phyloP scores from a whole-genome alignment of 2,329 filamentous ascomycete species.

The Pleurostoma richardsiae region DNA sequence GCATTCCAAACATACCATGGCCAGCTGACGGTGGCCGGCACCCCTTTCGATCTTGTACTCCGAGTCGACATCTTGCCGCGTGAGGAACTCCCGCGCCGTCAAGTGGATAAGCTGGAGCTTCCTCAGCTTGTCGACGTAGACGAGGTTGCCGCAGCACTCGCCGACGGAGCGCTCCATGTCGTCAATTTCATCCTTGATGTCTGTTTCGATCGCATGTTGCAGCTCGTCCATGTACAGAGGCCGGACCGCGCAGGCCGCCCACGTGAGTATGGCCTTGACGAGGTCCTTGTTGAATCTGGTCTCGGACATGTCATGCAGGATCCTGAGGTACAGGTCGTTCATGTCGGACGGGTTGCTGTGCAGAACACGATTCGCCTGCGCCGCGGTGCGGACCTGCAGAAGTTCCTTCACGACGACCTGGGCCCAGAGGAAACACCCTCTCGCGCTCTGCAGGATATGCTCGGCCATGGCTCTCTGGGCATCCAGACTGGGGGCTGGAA shows the following conservation, averaged over 20 bases:
- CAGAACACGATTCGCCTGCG: slow-evolving; percentile 16
- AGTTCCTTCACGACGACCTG: slow-evolving; percentile 18
- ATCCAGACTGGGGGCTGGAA: slow-evolving; percentile 12
- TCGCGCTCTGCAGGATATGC: slow-evolving; percentile 16
- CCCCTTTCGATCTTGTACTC: slow-evolving; percentile 17
- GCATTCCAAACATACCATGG: slow-evolving; percentile 16
- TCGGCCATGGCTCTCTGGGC: slow-evolving; percentile 8
- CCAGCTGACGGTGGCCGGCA: slow-evolving; percentile 14
- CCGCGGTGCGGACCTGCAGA: slow-evolving; percentile 15
- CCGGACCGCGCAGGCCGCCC: slow-evolving; percentile 17
- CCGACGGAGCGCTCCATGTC: slow-evolving; percentile 15
- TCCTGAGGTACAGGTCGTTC: slow-evolving; percentile 19
- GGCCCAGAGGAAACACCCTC: slow-evolving; percentile 24
- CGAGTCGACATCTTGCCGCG: slow-evolving; percentile 2
- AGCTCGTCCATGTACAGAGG: slow-evolving; percentile 18
- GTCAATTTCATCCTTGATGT: slow-evolving; percentile 19
- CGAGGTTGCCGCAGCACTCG: slow-evolving; percentile 18
- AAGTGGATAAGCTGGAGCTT: slow-evolving; percentile 19
- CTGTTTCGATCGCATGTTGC: slow-evolving; percentile 15
- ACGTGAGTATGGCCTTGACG: slow-evolving; percentile 17
- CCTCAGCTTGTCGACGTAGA: slow-evolving; percentile 16
- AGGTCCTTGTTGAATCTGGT: slow-evolving; percentile 16
- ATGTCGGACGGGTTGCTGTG: slow-evolving; percentile 18
- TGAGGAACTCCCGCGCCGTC: slow-evolving; percentile 21
- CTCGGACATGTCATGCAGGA: slow-evolving; percentile 16